Conservation (phyloP, 2,329 filamentous ascomycete genomes). For the Cladosporium sp. region DNA sequence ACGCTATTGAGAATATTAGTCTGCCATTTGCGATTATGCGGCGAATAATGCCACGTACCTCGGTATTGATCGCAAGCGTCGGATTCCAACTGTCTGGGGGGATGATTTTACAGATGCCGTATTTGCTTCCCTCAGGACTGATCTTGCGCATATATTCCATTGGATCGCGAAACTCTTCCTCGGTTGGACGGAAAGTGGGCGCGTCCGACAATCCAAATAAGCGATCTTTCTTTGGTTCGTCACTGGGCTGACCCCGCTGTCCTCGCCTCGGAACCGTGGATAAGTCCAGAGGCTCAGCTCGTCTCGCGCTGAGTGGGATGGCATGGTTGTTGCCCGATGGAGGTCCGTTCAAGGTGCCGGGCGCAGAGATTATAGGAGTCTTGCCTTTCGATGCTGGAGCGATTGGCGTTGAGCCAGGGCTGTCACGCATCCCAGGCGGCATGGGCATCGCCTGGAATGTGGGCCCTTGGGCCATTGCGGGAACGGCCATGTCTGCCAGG, state of each 20-base stretch:
- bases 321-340: slow-evolving; percentile 37
- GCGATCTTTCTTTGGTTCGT: slow-evolving; percentile 70
- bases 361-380: slow-evolving; percentile 20
- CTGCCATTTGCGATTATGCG: not conserved
- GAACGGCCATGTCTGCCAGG: slow-evolving; percentile 13
- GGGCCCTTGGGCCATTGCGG: slow-evolving; percentile 1
- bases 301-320: slow-evolving; percentile 61
- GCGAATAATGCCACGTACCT: slow-evolving; percentile 56
- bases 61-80: slow-evolving; percentile 91
- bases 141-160: slow-evolving; percentile 94
- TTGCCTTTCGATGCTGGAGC: slow-evolving; percentile 14
- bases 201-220: slow-evolving; percentile 85
- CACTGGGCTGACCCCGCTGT: slow-evolving; percentile 70
- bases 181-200: slow-evolving; percentile 82
- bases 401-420: not conserved
- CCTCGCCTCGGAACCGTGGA: slow-evolving; percentile 88
- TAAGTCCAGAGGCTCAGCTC: slow-evolving; percentile 70
- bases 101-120: slow-evolving; percentile 92
- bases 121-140: slow-evolving; percentile 75
- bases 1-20: slow-evolving; percentile 53
- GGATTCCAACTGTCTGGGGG: slow-evolving; percentile 93
- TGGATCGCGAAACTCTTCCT: slow-evolving; percentile 92
- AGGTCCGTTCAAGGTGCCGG: slow-evolving; percentile 32
- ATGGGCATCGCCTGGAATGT: slow-evolving; percentile 6
- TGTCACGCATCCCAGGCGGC: slow-evolving; percentile 5